Evolutionary conservation across 805 yeast genomes (phyloP), one percentile per base, ranked within the genome.

Genomic region (Alloascoidea hylecoeti): DNA sequence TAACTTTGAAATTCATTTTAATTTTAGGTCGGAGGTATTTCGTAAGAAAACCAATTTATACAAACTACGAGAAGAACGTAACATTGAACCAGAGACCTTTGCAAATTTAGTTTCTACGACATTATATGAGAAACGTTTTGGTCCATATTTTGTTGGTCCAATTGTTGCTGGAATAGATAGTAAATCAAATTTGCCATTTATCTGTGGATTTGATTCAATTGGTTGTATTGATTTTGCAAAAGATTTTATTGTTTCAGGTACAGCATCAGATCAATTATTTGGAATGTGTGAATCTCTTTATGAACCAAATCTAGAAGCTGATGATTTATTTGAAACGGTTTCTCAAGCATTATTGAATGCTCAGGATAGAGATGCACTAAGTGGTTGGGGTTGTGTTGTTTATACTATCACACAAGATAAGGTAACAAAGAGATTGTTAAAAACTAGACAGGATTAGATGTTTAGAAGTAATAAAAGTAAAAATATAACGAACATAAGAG

Each of bases 371-470:
- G 98, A 92, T 60, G 95, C 96, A 4, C 68, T 92, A 41, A 78
- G 94, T 18, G 99, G 99, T 47, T 92, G 96, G 96, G 98, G 98
- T 52, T 96, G 95, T 5, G 81, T 84, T 14, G 97, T 92, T 16
- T 89, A 89, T 60, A 65, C 92, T 39, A 74, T 92, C 38, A 83
- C 94, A 35, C 86, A 86, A 61, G 97, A 89, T 55, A 82, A 84
- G 59, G 94, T 92, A 41, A 72, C 76, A 39, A 86, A 79, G 64
- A 75, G 94, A 53, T 75, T 81, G 50, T 72, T 92, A 61, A 88
- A 79, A 65, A 85, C 96, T 41, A 80, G 98, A 60, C 97, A 89
- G 66, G 99, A 92, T 70, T 92, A 70, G 59, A 33, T 36, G n/a
- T n/a, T n/a, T n/a, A n/a, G n/a, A n/a, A n/a, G n/a, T n/a, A n/a